Percentiles rank a stretch among this genome's conserved stretches.
phyloP scores from a whole-genome alignment of 441 rosid genomes.

The Eutrema salsugineum region DNA sequence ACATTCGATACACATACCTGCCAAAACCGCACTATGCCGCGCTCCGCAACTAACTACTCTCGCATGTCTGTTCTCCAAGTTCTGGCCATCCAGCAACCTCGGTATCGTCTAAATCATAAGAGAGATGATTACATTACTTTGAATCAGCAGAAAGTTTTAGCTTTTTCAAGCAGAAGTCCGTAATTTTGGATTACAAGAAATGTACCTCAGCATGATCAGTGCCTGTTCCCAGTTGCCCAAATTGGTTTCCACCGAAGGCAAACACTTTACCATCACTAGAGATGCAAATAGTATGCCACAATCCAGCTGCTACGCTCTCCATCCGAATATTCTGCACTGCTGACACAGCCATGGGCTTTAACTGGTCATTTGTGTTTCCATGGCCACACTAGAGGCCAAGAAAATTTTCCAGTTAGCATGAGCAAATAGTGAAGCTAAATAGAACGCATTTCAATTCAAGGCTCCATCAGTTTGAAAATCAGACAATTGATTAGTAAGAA shows the following conservation, averaged over 20 bases:
- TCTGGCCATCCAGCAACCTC: conserved; percentile 49
- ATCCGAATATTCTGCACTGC: conserved; percentile 41
- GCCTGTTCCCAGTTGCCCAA: conserved; percentile 78
- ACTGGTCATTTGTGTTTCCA: conserved; percentile 62
- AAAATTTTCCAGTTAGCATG: neutral
- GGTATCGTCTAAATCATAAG: conserved; percentile 50
- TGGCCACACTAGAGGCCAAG: conserved; percentile 63
- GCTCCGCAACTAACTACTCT: conserved; percentile 67
- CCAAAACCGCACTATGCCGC: conserved; percentile 57
- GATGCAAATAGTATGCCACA: conserved; percentile 75
- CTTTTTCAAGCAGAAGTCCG: neutral
- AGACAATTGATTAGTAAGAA: neutral
- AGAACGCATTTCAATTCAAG: neutral
- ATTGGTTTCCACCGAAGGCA: conserved; percentile 82
- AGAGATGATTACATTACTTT: neutral
- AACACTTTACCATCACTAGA: conserved; percentile 54
- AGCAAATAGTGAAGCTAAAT: no score
- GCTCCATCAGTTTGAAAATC: neutral
- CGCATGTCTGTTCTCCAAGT: conserved; percentile 47
- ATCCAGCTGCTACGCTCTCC: conserved; percentile 56
- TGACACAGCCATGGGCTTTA: conserved; percentile 60
- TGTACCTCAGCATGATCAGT: conserved; percentile 65
- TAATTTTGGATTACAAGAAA: neutral
- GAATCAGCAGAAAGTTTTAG: neutral
- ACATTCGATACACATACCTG: conserved; percentile 44